Conservation (phyloP, 208 protist genomes). For the Zelonia costaricensis region DNA sequence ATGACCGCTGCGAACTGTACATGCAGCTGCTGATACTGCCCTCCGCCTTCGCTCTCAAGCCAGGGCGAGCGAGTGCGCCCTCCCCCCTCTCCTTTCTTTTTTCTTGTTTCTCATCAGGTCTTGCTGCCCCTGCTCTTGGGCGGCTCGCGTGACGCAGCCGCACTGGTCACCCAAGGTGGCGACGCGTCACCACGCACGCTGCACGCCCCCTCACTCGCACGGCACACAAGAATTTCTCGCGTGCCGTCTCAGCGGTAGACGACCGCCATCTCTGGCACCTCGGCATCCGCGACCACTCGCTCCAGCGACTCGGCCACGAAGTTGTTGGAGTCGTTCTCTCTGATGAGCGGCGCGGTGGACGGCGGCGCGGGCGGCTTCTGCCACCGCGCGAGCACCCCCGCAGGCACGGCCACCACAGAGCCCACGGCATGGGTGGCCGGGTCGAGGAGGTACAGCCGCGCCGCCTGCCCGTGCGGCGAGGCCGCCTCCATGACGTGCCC, state of each 20-base stretch:
- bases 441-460: conserved; percentile 50
- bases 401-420: conserved; percentile 43
- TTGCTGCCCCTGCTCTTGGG: no score
- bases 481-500: conserved; percentile 35
- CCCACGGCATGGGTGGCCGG: conserved; percentile 43
- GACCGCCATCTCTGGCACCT: conserved; percentile 17
- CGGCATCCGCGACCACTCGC: conserved; percentile 11
- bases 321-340: conserved; percentile 42
- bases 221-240: no score
- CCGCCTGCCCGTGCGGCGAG: conserved; percentile 57
- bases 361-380: conserved; percentile 22
- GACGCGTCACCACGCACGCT: no score
- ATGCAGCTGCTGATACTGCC: no score
- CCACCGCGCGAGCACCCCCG: conserved; percentile 20
- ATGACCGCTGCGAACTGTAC: no score
- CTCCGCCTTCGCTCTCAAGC: no score
- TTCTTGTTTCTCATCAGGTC: no score
- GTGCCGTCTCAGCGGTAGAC: conserved; percentile 9
- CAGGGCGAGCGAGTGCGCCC: no score
- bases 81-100: no score
- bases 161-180: no score
- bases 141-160: no score
- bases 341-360: conserved; percentile 24
- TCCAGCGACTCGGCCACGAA: conserved; percentile 45
- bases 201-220: no score